A percentile compares a stretch with the other conserved stretches of the same genome.
phyloP scores from a whole-genome alignment of 176 grass and related monocot genomes.

The Canna indica region DNA sequence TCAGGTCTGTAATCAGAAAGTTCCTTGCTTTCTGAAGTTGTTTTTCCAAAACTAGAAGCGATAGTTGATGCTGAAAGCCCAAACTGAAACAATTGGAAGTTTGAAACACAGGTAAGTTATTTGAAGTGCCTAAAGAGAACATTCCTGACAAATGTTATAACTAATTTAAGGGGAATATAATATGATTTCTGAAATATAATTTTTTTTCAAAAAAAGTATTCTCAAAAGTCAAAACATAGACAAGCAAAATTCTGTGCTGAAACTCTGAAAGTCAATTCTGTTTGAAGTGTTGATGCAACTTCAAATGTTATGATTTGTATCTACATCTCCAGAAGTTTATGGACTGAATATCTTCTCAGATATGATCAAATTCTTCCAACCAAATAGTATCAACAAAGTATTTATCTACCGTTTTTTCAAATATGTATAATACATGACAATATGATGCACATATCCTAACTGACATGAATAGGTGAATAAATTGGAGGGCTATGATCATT shows the following conservation, averaged over 20 bases:
- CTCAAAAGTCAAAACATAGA: neutral
- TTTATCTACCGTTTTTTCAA: no score
- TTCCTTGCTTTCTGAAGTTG: slow-evolving; percentile 91
- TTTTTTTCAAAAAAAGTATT: neutral
- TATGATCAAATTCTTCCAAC: no score
- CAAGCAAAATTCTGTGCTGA: neutral
- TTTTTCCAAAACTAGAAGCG: slow-evolving; percentile 93
- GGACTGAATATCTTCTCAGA: no score
- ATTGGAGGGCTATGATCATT: no score
- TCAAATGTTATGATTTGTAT: no score
- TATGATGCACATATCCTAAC: no score
- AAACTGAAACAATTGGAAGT: slow-evolving; percentile 61
- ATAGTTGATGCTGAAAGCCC: slow-evolving; percentile 96
- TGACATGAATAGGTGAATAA: no score
- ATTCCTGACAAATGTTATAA: neutral
- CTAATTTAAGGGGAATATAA: neutral
- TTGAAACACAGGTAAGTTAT: slow-evolving; percentile 5
- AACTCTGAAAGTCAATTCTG: neutral
- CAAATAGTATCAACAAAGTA: no score
- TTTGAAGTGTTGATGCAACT: no score
- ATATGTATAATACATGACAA: no score
- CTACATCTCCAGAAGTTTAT: no score
- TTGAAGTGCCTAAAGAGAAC: neutral
- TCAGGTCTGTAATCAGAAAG: slow-evolving; percentile 86
- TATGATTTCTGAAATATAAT: neutral